Evolutionary conservation across 1,139 yeast genomes (phyloP), one percentile per base, ranked within the genome.

Genomic region (Debaryomycetaceae sp.): DNA sequence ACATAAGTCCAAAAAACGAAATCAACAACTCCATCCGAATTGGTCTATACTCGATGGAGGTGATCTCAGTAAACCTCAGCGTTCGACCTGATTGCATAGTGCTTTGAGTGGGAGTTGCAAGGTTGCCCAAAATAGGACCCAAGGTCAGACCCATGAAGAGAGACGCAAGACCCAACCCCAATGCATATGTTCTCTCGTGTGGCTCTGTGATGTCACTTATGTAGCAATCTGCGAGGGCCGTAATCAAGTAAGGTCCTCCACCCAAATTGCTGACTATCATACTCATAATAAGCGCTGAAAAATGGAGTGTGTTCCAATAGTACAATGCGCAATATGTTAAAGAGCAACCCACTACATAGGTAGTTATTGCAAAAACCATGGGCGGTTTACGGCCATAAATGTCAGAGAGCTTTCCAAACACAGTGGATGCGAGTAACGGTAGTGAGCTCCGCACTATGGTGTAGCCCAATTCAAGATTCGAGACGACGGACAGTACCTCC

Each of bases 191-290:
- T 43, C 92, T 61, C 38, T 73, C 65, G 28, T 64, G 65, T 1
- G 83, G 73, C 13, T 76, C 79, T 11, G 78, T 79, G 35, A 82
- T 76, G 58, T 86, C 94, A 4, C 85, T 68, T 22, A 83, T 68
- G 51, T 83, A 85, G 36, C 87, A 73, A 47, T 76, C 76, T 13
- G 74, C 61, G 24, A 83, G 55, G n/a, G 83, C 72, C 38, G 78
- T 53, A 34, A 80, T 44, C 11, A 79, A 66, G 39, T 73, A 53
- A 1, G 70, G 33, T 0, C 85, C 79, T 17, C 94, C 94, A n/a
- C 79, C 72, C 2, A 70, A 37, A 30, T 78, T 73, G 30, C 72
- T 71, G 5, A 80, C 32, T 3, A 71, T 42, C 7, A 72, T 73
- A 6, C 70, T 6, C 52, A 50, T 11, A 58, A 62, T 45, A 75